Conservation (phyloP, 257 asterid genomes). For the Osmanthus fragrans region DNA sequence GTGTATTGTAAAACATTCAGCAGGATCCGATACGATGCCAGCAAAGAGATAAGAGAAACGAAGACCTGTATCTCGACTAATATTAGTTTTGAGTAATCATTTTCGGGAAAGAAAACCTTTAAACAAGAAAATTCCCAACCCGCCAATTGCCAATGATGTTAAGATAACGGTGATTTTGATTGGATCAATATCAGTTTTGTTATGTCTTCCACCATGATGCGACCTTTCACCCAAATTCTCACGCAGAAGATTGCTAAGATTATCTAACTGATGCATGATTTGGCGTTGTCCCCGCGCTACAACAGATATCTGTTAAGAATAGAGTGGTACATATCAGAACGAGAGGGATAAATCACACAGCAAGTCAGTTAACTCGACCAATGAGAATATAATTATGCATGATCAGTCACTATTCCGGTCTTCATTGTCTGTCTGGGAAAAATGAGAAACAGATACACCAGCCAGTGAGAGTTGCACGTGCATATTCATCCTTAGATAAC, state of each 20-base stretch:
- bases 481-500: too few species aligned
- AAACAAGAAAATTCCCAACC: slow-evolving; percentile 41
- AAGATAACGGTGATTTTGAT: slow-evolving; percentile 26
- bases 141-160: slow-evolving; percentile 31
- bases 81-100: slow-evolving; percentile 22
- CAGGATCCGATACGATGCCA: neutral
- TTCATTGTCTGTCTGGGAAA: too few species aligned
- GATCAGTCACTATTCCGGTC: neutral
- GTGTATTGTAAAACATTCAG: neutral
- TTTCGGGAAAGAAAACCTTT: slow-evolving; percentile 24
- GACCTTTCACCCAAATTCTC: slow-evolving; percentile 31
- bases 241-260: slow-evolving; percentile 54
- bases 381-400: neutral
- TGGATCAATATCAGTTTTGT: slow-evolving; percentile 26
- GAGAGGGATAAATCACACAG: neutral
- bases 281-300: slow-evolving; percentile 80
- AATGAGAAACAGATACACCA: too few species aligned
- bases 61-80: neutral
- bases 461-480: too few species aligned
- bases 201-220: slow-evolving; percentile 17
- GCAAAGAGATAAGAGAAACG: neutral
- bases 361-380: neutral
- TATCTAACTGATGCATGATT: slow-evolving; percentile 76
- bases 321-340: neutral
- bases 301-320: slow-evolving; percentile 50